A percentile compares a stretch with the other conserved stretches of the same genome.
Evolutionary conservation across 2,329 filamentous ascomycete genomes (phyloP).

Genomic region (Iodosphaeria phyllophila): DNA sequence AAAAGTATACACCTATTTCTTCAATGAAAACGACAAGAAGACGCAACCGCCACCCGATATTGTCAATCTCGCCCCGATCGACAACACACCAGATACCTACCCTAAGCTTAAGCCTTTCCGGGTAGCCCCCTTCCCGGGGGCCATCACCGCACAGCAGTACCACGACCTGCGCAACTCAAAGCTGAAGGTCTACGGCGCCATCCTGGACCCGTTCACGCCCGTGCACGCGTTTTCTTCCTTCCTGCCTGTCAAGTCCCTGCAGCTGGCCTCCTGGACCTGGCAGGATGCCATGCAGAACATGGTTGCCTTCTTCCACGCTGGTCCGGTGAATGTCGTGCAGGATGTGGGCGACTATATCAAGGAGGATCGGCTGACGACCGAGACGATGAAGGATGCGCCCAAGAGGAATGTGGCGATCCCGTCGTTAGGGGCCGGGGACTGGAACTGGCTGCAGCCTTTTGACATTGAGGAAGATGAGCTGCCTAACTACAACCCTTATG

Average conservation of each 20-base stretch:
- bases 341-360: constrained; percentile 6
- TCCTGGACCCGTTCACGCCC: constrained; percentile 19
- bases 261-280: constrained; percentile 18
- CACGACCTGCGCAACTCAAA: constrained; percentile 4
- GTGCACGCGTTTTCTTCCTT: constrained; percentile 16
- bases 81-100: constrained; percentile 7
- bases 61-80: constrained; percentile 4
- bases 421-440: constrained; percentile 7
- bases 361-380: background rate
- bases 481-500: constrained; percentile 5
- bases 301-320: constrained; percentile 20
- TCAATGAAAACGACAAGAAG: constrained; percentile 2
- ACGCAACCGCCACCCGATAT: constrained; percentile 1
- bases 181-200: constrained; percentile 9
- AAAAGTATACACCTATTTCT: constrained; percentile 12
- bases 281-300: constrained; percentile 17
- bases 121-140: constrained; percentile 4
- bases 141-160: background rate
- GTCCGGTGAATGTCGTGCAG: constrained; percentile 13
- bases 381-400: background rate
- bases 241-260: constrained; percentile 11
- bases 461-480: background rate
- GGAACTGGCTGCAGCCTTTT: constrained; percentile 17
- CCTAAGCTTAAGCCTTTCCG: constrained; percentile 11
- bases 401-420: constrained; percentile 6